Base-by-base conservation (phyloP, 305 asterid species). In the Fraxinus floribunda region DNA sequence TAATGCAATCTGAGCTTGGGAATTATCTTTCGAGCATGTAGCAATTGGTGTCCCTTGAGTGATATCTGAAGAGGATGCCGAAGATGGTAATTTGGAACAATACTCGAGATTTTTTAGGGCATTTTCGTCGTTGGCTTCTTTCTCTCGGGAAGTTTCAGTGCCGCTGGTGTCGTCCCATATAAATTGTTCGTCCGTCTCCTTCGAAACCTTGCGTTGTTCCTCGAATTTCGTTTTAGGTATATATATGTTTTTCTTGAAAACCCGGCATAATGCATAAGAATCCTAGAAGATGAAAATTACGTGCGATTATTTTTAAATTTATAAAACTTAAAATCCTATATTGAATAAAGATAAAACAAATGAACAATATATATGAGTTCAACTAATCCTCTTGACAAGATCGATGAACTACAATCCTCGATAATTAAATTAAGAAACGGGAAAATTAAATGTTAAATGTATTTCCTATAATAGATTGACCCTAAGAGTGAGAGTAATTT, bases 211-310 rank as follows among this genome's bases (percentile, higher is more conserved):
- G 7, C 68, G 6, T 26, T 68, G 36, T 29, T 11, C 16, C 30
- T 38, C 46, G 2, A 57, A n/a, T 7, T 72, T 75, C 0, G 55
- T 39, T 44, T 80, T 85, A 0, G 91, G 57, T 78, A 87, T 80
- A 39, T 82, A 74, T 78, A 83, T 85, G 87, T 91, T 88, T 83
- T 91, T 91, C 92, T 91, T 91, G 86, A 90, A 88, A 7, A 91
- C 94, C 76, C 94, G 89, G 83, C 94, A 91, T 1, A 91, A 84
- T 52, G 94, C 94, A 79, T 91, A 91, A 13, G 91, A 90, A 81
- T 91, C 93, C 93, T 91, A 81, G 44, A 5, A 26, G 39, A 68
- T 62, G 52, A 70, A 82, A 62, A 68, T 32, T 2, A 71, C 34
- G 39, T 57, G 82, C 38, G 1, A 38, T 38, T 38, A 38, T 38